Evolutionary conservation across 352 stramenopile genomes (phyloP).

Genomic region (Pythium rishiriense): DNA sequence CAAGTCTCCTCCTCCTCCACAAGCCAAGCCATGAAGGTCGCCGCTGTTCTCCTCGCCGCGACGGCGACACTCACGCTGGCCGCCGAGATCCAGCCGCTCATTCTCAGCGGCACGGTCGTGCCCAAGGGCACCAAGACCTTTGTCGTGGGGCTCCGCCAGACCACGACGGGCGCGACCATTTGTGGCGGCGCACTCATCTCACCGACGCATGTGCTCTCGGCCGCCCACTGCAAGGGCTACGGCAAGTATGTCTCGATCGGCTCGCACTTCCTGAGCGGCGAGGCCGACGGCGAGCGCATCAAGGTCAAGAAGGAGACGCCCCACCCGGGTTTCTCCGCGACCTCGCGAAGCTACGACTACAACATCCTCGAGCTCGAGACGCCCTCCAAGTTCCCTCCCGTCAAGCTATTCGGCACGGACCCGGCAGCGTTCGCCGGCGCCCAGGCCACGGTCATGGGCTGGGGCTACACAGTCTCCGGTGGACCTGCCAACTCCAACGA

Average conservation of each 20-base stretch:
- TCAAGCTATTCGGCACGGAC: background rate
- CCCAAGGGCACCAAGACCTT: background rate
- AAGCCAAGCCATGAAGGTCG: too few relatives aligned
- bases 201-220: too few relatives aligned
- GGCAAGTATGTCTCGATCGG: background rate
- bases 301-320: background rate
- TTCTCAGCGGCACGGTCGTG: slow-evolving; percentile 3
- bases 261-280: background rate
- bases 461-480: background rate
- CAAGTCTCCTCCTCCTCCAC: too few relatives aligned
- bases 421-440: background rate
- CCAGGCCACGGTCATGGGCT: background rate
- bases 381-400: background rate
- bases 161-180: background rate
- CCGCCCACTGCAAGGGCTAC: background rate
- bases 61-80: too few relatives aligned
- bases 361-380: slow-evolving; percentile 2
- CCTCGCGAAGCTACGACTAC: too few relatives aligned
- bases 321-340: background rate
- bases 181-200: slow-evolving; percentile 5
- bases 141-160: background rate
- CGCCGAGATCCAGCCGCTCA: background rate
- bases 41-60: too few relatives aligned
- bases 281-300: background rate
- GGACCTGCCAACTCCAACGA: background rate